Conservation (phyloP, 768 basidiomycete genomes). For the Lentinula detonsa region DNA sequence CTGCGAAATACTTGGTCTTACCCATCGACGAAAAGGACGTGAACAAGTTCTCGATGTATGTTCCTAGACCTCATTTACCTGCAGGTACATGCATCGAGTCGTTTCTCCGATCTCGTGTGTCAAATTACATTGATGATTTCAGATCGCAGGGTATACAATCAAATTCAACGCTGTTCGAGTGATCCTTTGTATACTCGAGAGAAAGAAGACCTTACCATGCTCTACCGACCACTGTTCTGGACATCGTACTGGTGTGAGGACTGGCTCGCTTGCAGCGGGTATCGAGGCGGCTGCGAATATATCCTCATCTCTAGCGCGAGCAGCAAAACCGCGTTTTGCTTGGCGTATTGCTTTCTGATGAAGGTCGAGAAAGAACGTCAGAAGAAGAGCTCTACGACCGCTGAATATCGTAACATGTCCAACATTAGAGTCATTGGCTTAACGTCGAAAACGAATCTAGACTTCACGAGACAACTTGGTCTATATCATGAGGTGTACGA, state of each 20-base stretch:
- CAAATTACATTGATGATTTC: neutral
- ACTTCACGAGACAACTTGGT: constrained; percentile 47
- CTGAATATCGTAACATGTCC: constrained; percentile 15
- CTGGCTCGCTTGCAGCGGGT: constrained; percentile 48
- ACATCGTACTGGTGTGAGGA: constrained; percentile 74
- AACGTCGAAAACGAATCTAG: constrained; percentile 49
- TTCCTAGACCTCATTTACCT: constrained; percentile 58
- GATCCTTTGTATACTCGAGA: constrained; percentile 49
- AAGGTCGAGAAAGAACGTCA: constrained; percentile 21
- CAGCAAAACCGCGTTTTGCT: constrained; percentile 66
- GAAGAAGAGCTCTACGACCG: neutral
- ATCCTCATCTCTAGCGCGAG: constrained; percentile 67
- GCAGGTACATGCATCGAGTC: constrained; percentile 30
- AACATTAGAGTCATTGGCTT: constrained; percentile 45
- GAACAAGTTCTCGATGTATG: constrained; percentile 48
- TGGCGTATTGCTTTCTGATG: constrained; percentile 54
- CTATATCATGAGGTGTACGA: constrained; percentile 54
- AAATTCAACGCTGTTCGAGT: constrained; percentile 49
- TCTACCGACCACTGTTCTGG: constrained; percentile 71
- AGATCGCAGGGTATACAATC: constrained; percentile 68
- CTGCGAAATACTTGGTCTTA: constrained; percentile 49
- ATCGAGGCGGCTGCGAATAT: constrained; percentile 38
- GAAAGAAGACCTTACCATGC: constrained; percentile 61
- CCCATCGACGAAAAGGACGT: constrained; percentile 44
- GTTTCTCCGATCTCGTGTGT: neutral